These are phyloP conservation scores for Benincasa hispida DNA, from an alignment of 306 rosid species.

Conservation along the genomic window DNA sequence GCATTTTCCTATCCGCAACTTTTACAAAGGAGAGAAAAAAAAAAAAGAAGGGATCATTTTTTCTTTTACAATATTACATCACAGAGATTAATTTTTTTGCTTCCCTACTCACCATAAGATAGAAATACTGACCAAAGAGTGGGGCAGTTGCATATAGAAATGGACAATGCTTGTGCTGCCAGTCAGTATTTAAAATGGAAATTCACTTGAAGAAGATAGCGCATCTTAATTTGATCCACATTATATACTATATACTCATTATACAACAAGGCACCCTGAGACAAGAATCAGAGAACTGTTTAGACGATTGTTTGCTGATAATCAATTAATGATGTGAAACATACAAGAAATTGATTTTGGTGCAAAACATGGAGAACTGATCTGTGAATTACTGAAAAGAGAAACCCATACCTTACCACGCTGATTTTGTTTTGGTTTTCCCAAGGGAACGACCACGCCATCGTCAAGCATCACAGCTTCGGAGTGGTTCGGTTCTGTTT, in stretches of 20 bases:
- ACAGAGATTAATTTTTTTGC: background rate
- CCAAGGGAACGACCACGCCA: slow-evolving; percentile 61
- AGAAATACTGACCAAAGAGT: background rate
- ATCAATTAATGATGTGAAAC: background rate
- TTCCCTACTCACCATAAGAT: background rate
- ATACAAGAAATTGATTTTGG: background rate
- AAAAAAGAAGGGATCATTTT: background rate
- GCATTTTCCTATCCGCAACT: too few relatives aligned
- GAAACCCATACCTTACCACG: slow-evolving; percentile 23
- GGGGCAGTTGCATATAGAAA: background rate
- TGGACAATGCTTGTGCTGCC: background rate
- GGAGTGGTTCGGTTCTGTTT: slow-evolving; percentile 59
- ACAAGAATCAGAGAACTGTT: background rate
- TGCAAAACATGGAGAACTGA: background rate
- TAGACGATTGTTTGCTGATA: background rate
- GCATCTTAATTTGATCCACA: slow-evolving; percentile 80
- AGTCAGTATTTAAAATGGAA: slow-evolving; percentile 40
- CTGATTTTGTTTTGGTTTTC: slow-evolving; percentile 33
- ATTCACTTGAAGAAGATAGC: slow-evolving; percentile 60
- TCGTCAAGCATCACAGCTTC: slow-evolving; percentile 48
- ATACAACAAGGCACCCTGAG: slow-evolving; percentile 59
- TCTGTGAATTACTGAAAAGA: background rate
- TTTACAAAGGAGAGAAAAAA: too few relatives aligned
- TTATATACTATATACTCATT: slow-evolving; percentile 89
- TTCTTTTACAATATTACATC: background rate